Percentiles rank a stretch among this genome's conserved stretches.
These are phyloP conservation scores for Epichloe brachyelytri DNA, from an alignment of 2,329 filamentous ascomycete species.

Conservation along the genomic window DNA sequence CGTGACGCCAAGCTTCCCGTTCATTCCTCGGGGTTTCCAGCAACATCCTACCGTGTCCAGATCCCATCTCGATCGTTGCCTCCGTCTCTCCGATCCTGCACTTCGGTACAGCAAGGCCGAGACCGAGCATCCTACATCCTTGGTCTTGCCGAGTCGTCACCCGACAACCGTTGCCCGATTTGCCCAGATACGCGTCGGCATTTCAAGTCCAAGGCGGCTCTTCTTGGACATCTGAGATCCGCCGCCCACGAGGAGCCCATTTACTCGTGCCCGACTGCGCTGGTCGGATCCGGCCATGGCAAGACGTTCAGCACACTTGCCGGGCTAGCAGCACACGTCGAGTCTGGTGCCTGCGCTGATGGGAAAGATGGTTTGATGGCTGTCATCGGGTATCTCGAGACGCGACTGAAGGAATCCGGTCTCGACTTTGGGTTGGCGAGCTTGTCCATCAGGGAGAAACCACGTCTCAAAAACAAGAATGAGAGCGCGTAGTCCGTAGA, in stretches of 20 bases:
- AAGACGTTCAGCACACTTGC: slow-evolving; percentile 6
- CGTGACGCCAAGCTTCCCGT: too few relatives aligned
- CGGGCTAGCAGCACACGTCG: slow-evolving; percentile 8
- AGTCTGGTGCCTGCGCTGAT: slow-evolving; percentile 6
- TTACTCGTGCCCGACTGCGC: neutral
- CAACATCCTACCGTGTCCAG: too few relatives aligned
- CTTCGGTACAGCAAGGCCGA: too few relatives aligned
- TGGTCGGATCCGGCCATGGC: neutral
- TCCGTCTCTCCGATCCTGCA: neutral
- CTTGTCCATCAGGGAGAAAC: neutral
- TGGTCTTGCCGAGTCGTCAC: neutral
- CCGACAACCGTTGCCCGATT: neutral
- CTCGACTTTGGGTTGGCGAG: neutral
- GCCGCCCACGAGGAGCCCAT: neutral
- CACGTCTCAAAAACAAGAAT: neutral
- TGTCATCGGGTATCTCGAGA: slow-evolving; percentile 2
- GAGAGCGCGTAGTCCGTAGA: neutral
- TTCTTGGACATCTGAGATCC: neutral
- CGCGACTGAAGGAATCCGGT: neutral
- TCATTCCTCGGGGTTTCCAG: too few relatives aligned
- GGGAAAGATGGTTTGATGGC: neutral
- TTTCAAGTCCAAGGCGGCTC: neutral
- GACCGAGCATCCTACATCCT: neutral
- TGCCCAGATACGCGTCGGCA: neutral
- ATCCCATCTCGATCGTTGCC: neutral